These are phyloP conservation scores for Zarea fungicola DNA, from an alignment of 2,329 filamentous ascomycete species.

Conservation along the genomic window DNA sequence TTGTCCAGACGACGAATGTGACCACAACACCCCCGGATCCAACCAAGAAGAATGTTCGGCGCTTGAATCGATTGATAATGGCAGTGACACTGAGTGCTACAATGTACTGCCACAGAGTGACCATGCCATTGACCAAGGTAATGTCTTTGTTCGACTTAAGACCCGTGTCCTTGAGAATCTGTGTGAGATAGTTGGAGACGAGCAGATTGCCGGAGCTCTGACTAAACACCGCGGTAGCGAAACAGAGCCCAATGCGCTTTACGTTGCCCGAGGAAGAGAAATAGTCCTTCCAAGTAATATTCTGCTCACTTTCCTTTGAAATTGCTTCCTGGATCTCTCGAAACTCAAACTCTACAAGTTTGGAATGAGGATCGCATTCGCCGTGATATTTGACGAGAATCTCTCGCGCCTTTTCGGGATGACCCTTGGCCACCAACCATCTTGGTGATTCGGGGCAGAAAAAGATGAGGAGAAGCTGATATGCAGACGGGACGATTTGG, in stretches of 20 bases:
- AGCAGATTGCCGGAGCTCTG: slow-evolving; percentile 37
- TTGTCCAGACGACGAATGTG: slow-evolving; percentile 36
- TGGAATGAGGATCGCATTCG: slow-evolving; percentile 37
- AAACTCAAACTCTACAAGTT: slow-evolving; percentile 42
- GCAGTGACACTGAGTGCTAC: slow-evolving; percentile 32
- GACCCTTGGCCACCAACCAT: slow-evolving; percentile 50
- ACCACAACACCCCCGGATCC: slow-evolving; percentile 34
- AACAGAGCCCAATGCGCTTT: slow-evolving; percentile 36
- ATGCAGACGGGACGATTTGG: slow-evolving; percentile 41
- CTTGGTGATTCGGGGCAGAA: slow-evolving; percentile 57
- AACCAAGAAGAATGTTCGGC: slow-evolving; percentile 34
- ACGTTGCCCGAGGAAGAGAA: slow-evolving; percentile 34
- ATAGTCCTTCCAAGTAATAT: slow-evolving; percentile 38
- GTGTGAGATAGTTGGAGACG: slow-evolving; percentile 37
- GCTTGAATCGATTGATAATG: slow-evolving; percentile 32
- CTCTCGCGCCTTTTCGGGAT: slow-evolving; percentile 41
- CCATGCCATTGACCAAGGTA: slow-evolving; percentile 37
- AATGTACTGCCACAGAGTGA: slow-evolving; percentile 39
- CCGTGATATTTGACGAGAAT: slow-evolving; percentile 50
- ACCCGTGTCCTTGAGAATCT: slow-evolving; percentile 34
- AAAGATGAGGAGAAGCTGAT: slow-evolving; percentile 39
- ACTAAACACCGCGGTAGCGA: slow-evolving; percentile 34
- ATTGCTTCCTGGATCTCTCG: slow-evolving; percentile 45
- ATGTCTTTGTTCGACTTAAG: slow-evolving; percentile 32
- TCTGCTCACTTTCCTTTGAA: slow-evolving; percentile 36